These are phyloP conservation scores for Sugiyamaella qingdaonensis DNA, from an alignment of 805 yeast genomes.

Conservation along the genomic window DNA sequence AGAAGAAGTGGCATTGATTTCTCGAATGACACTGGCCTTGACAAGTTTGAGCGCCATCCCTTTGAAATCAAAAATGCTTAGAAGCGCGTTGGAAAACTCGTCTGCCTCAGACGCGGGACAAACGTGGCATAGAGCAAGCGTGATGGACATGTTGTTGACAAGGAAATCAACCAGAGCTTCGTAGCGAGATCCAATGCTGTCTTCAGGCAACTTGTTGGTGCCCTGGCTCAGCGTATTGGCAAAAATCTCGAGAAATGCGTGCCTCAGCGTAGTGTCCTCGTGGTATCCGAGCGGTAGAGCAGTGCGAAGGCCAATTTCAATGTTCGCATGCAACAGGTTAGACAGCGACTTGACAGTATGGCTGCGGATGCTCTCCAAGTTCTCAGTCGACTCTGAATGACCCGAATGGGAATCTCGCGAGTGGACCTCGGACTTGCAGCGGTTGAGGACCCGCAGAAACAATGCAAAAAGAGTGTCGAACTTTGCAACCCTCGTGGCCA, in stretches of 20 bases:
- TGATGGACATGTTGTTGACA: conserved; percentile 32
- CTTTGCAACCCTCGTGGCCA: conserved; percentile 36
- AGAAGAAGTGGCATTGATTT: conserved; percentile 55
- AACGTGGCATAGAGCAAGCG: conserved; percentile 50
- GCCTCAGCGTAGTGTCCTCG: conserved; percentile 56
- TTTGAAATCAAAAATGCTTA: conserved; percentile 49
- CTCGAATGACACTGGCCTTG: conserved; percentile 52
- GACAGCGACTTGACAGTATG: conserved; percentile 63
- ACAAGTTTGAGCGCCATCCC: conserved; percentile 39
- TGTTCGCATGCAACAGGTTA: conserved; percentile 65
- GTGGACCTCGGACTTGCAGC: conserved; percentile 29
- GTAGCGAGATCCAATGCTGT: conserved; percentile 18
- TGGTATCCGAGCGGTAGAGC: conserved; percentile 79
- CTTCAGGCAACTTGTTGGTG: conserved; percentile 28
- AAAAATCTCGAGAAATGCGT: conserved; percentile 74
- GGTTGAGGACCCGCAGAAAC: conserved; percentile 44
- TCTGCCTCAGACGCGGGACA: conserved; percentile 71
- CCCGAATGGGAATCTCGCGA: conserved; percentile 1
- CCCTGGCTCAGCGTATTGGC: conserved; percentile 50
- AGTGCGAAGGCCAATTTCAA: conserved; percentile 69
- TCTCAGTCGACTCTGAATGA: conserved; percentile 5
- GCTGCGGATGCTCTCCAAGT: conserved; percentile 41
- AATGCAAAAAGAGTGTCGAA: conserved; percentile 46
- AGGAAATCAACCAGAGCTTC: conserved; percentile 25
- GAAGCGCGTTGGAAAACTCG: conserved; percentile 60